Conservation (phyloP, 768 basidiomycete genomes). For the Gloeophyllum trabeum region DNA sequence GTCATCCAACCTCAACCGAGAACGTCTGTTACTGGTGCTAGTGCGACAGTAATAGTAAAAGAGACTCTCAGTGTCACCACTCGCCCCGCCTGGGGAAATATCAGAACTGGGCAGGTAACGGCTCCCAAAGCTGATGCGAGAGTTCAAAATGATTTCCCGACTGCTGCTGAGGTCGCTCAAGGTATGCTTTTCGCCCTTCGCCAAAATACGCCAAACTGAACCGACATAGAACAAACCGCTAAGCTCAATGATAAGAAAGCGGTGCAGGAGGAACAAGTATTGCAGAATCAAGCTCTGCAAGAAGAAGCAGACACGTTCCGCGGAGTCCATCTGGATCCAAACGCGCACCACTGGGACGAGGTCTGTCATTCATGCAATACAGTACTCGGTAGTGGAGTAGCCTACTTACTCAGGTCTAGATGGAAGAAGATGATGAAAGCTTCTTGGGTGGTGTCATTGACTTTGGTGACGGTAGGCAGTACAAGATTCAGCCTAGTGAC, state of each 20-base stretch:
- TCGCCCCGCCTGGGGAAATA: conserved; percentile 68
- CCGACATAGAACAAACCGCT: not conserved
- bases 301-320: conserved; percentile 92
- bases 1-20: conserved; percentile 61
- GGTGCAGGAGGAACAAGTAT: conserved; percentile 36
- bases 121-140: conserved; percentile 29
- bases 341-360: conserved; percentile 97
- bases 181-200: conserved; percentile 30
- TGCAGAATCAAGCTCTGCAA: conserved; percentile 52
- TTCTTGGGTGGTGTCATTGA: conserved; percentile 86
- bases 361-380: conserved; percentile 31
- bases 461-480: conserved; percentile 90
- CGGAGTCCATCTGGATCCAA: conserved; percentile 87
- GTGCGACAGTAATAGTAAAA: too few species aligned
- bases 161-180: conserved; percentile 90
- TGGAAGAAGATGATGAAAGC: conserved; percentile 89
- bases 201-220: not conserved
- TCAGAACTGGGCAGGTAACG: conserved; percentile 24
- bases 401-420: conserved; percentile 28
- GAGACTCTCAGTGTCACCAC: conserved; percentile 12
- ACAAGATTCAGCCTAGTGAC: conserved; percentile 39
- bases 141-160: conserved; percentile 75
- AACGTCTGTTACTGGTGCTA: conserved; percentile 17
- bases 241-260: too few species aligned
- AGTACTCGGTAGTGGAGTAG: conserved; percentile 4